A percentile compares a stretch with the other conserved stretches of the same genome.
These are phyloP conservation scores for Biancaea sappan DNA, from an alignment of 306 rosid genomes.

Conservation along the genomic window DNA sequence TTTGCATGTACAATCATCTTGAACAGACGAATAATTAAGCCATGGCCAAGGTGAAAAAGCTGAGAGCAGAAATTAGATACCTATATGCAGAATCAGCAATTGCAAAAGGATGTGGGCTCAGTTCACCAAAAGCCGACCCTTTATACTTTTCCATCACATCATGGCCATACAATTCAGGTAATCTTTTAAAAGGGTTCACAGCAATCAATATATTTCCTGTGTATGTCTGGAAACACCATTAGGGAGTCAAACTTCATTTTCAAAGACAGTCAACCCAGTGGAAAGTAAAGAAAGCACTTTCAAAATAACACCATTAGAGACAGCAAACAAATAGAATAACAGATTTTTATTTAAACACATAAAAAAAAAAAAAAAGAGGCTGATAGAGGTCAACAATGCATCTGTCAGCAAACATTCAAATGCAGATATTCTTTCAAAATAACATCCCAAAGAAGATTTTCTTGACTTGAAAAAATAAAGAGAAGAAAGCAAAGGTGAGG, in stretches of 20 bases:
- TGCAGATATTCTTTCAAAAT: neutral
- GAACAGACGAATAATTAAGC: slow-evolving; percentile 1
- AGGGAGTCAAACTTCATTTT: slow-evolving; percentile 32
- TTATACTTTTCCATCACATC: slow-evolving; percentile 79
- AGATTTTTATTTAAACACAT: neutral
- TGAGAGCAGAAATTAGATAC: slow-evolving; percentile 48
- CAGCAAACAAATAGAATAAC: neutral
- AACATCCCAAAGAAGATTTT: neutral
- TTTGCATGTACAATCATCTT: neutral
- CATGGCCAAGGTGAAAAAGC: slow-evolving; percentile 16
- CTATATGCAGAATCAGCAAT: slow-evolving; percentile 96
- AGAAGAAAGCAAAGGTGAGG: neutral
- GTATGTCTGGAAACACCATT: slow-evolving; percentile 71
- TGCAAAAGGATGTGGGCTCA: slow-evolving; percentile 97
- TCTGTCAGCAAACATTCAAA: neutral
- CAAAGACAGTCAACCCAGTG: neutral
- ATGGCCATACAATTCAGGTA: slow-evolving; percentile 75
- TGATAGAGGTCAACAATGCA: neutral
- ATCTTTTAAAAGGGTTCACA: slow-evolving; percentile 87
- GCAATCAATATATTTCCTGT: slow-evolving; percentile 97
- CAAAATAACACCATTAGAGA: neutral
- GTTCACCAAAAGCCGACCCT: slow-evolving; percentile 78
- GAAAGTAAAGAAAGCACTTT: neutral
- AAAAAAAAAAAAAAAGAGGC: neutral
- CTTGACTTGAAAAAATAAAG: neutral